A percentile compares a stretch with the other conserved stretches of the same genome.
These are phyloP conservation scores for Cadophora gregata DNA, from an alignment of 2,329 filamentous ascomycete species.

Conservation along the genomic window DNA sequence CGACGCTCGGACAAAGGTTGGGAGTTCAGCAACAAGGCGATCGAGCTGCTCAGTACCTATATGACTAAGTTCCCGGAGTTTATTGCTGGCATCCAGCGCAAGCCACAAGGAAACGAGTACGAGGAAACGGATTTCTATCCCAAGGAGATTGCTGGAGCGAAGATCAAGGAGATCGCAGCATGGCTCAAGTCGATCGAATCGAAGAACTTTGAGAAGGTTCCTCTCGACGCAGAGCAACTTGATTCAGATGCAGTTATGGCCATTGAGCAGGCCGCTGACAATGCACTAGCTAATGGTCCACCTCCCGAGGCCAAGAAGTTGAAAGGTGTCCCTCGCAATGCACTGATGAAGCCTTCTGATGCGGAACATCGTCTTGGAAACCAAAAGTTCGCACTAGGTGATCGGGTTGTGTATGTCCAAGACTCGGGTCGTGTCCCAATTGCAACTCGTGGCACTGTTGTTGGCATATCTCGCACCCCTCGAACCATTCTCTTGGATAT, in stretches of 20 bases:
- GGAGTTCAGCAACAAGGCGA: constrained; percentile 90
- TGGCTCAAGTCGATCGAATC: constrained; percentile 94
- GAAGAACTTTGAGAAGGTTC: constrained; percentile 93
- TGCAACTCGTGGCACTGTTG: constrained; percentile 88
- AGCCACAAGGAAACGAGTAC: constrained; percentile 85
- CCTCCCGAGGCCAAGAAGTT: constrained; percentile 70
- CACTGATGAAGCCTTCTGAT: constrained; percentile 90
- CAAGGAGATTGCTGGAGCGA: constrained; percentile 71
- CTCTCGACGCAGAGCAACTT: constrained; percentile 93
- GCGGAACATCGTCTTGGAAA: constrained; percentile 90
- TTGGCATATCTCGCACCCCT: constrained; percentile 88
- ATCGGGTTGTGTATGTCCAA: constrained; percentile 91
- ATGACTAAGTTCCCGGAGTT: constrained; percentile 96
- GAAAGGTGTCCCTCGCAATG: constrained; percentile 81
- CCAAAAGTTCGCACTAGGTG: constrained; percentile 83
- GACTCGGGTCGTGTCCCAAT: constrained; percentile 95
- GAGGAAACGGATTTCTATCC: constrained; percentile 87
- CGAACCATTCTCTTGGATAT: constrained; percentile 85
- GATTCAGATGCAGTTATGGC: constrained; percentile 87
- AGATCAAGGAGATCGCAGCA: constrained; percentile 90
- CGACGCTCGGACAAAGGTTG: constrained; percentile 85
- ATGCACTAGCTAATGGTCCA: constrained; percentile 57
- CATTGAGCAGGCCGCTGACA: constrained; percentile 79
- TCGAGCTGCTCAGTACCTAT: constrained; percentile 82
- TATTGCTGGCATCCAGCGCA: constrained; percentile 84